phyloP scores from a whole-genome alignment of 139 green algal genomes.

The Edaphochlamys debaryana region DNA sequence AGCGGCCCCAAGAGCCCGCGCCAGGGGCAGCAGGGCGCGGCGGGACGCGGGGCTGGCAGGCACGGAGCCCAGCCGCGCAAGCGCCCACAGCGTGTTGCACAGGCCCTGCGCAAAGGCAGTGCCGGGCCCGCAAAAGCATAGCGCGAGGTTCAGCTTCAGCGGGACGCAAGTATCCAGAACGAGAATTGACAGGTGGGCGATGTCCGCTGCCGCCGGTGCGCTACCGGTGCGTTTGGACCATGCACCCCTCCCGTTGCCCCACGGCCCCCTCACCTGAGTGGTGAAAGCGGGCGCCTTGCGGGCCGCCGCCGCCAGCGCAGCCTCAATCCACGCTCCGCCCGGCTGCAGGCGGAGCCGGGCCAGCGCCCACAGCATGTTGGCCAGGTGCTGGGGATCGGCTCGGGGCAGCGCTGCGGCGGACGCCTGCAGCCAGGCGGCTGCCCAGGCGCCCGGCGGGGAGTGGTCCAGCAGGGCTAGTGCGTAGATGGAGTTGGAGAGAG shows the following conservation, averaged over 20 bases:
- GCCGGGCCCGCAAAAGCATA: neutral
- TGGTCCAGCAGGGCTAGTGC: neutral
- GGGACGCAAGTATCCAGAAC: too few relatives aligned
- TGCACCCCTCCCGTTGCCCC: too few relatives aligned
- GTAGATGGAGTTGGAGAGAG: constrained; percentile 17
- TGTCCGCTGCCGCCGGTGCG: too few relatives aligned
- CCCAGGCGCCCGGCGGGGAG: constrained; percentile 1
- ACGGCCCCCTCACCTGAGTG: neutral
- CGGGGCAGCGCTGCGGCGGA: neutral
- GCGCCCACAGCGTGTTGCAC: constrained; percentile 46
- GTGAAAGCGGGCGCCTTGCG: constrained; percentile 24
- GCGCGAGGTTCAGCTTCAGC: neutral
- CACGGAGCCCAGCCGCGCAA: neutral
- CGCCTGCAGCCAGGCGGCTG: neutral
- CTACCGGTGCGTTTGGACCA: too few relatives aligned
- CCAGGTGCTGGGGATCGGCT: constrained; percentile 20
- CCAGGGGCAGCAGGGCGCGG: neutral
- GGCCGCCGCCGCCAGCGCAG: constrained; percentile 4
- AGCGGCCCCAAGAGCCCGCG: neutral
- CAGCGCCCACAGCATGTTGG: constrained; percentile 35
- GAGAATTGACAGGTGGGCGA: too few relatives aligned
- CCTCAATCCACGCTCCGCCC: neutral
- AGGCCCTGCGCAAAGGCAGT: constrained; percentile 27
- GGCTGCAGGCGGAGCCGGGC: neutral
- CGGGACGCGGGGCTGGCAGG: neutral